Conservation (phyloP, 192 early-diverging fungal genomes). For the Chytriomyces confervae region DNA sequence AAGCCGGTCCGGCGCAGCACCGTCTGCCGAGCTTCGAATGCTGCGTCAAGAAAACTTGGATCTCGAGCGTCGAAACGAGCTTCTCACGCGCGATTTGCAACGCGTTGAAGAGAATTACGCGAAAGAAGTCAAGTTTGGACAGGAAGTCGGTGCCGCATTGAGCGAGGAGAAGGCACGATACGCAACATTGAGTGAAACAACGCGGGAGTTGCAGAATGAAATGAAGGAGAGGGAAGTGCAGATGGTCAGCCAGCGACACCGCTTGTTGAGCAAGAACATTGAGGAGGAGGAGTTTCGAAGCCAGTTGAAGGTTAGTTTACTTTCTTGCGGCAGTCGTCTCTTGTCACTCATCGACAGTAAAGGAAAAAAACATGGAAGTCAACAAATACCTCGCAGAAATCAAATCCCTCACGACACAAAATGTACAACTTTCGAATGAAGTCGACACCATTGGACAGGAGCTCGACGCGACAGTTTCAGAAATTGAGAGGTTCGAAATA, state of each 20-base stretch:
- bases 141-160: conserved; percentile 36
- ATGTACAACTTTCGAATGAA: conserved; percentile 43
- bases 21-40: conserved; percentile 40
- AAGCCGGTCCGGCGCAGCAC: conserved; percentile 32
- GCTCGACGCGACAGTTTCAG: conserved; percentile 56
- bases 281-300: conserved; percentile 54
- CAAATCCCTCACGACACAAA: conserved; percentile 49
- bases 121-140: conserved; percentile 38
- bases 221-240: conserved; percentile 52
- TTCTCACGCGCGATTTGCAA: conserved; percentile 39
- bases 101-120: conserved; percentile 46
- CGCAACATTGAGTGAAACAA: conserved; percentile 36
- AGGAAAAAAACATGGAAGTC: conserved; percentile 61
- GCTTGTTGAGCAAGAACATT: conserved; percentile 48
- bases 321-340: neutral
- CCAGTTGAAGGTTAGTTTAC: conserved; percentile 41
- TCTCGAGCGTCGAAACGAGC: conserved; percentile 52
- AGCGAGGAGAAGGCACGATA: conserved; percentile 45
- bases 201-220: conserved; percentile 45
- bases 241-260: conserved; percentile 46
- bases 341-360: neutral
- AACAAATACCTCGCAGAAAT: conserved; percentile 54
- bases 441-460: conserved; percentile 54
- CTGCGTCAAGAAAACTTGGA: conserved; percentile 51
- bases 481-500: conserved; percentile 53